Evolutionary conservation across 163 green algal species (phyloP).

Genomic region (Scenedesmus sp.): DNA sequence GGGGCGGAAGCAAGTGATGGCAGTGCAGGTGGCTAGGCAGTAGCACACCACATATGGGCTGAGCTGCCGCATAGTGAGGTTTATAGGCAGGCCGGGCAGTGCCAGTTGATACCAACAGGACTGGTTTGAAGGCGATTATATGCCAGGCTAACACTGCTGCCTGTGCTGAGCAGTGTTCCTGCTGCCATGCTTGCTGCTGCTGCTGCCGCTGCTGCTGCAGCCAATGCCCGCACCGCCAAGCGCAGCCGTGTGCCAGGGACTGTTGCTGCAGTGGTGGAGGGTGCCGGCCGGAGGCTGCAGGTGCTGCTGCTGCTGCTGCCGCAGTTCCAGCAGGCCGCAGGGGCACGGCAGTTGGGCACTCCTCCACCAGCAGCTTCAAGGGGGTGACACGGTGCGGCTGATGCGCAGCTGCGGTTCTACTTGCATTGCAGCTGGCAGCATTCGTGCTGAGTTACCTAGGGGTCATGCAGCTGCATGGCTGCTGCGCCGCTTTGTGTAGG

Average conservation of each 20-base stretch:
- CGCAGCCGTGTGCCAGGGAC: not conserved
- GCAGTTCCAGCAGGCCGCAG: not conserved
- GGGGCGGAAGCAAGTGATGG: not conserved
- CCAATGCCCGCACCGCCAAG: not conserved
- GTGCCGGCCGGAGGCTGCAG: not conserved
- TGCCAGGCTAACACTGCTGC: too few relatives aligned
- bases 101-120: too few relatives aligned
- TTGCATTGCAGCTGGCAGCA: too few relatives aligned
- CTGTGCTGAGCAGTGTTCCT: not conserved
- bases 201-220: not conserved
- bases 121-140: not conserved
- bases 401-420: too few relatives aligned
- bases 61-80: not conserved
- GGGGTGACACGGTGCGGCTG: conserved; percentile 56
- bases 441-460: too few relatives aligned
- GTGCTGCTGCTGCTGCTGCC: conserved; percentile 1
- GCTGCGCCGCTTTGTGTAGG: too few relatives aligned
- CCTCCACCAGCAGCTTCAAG: conserved; percentile 40
- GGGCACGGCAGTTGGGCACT: conserved; percentile 29
- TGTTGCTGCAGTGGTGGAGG: conserved; percentile 19
- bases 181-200: not conserved
- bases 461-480: too few relatives aligned
- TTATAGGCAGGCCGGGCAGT: too few relatives aligned
- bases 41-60: too few relatives aligned
- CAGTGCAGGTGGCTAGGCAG: too few relatives aligned